Conservation (phyloP, 352 stramenopile genomes). For the Pythium volutum region DNA sequence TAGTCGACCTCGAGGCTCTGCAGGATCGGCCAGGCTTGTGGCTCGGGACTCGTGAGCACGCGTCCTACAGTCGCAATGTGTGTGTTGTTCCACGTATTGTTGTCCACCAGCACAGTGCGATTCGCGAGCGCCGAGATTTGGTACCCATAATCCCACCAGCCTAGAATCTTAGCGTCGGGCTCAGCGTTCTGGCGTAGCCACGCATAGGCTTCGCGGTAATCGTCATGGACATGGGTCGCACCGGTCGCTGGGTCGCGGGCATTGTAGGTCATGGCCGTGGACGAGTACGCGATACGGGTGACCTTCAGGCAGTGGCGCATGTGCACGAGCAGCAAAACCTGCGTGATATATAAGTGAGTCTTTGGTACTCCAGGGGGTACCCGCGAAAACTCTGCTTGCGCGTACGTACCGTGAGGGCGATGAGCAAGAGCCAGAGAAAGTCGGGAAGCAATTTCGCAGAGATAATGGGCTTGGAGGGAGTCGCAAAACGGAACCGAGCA, state of each 20-base stretch:
- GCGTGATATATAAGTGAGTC: background rate
- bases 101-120: conserved; percentile 89
- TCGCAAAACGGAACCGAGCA: background rate
- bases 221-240: conserved; percentile 50
- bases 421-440: conserved; percentile 37
- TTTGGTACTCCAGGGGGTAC: too few species aligned
- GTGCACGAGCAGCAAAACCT: conserved; percentile 72
- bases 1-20: conserved; percentile 79
- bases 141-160: conserved; percentile 89
- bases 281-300: conserved; percentile 74
- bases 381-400: too few species aligned
- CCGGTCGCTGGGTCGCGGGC: conserved; percentile 49
- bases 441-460: conserved; percentile 6
- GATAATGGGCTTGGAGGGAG: background rate
- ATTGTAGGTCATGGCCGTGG: conserved; percentile 72
- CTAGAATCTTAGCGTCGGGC: conserved; percentile 64
- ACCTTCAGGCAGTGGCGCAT: conserved; percentile 58
- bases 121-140: conserved; percentile 81
- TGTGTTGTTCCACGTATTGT: conserved; percentile 98
- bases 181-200: conserved; percentile 77
- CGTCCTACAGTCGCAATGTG: conserved; percentile 94
- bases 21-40: conserved; percentile 67
- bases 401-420: conserved; percentile 50
- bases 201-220: conserved; percentile 81
- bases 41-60: conserved; percentile 65